These are phyloP conservation scores for Triticum dicoccoides DNA, from an alignment of 176 grass and related monocot genomes.

Conservation along the genomic window DNA sequence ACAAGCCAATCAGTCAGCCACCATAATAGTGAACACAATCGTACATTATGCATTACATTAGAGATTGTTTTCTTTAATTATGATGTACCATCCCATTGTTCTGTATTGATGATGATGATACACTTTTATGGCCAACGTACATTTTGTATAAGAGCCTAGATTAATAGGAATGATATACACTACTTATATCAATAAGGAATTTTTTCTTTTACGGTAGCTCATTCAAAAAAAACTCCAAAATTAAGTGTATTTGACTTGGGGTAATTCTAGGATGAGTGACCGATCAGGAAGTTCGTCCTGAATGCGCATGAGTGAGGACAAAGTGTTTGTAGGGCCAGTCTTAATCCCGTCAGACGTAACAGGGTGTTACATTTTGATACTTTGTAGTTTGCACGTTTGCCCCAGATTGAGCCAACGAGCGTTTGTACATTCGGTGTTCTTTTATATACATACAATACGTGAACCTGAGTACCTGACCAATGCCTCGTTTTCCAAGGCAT, in stretches of 20 bases:
- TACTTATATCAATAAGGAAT: too few species aligned
- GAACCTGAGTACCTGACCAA: not conserved
- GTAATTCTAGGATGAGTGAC: too few species aligned
- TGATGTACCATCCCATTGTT: not conserved
- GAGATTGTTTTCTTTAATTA: too few species aligned
- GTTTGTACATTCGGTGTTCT: constrained; percentile 10
- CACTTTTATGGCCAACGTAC: not conserved
- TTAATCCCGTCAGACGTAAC: too few species aligned
- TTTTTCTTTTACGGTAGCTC: too few species aligned
- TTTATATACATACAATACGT: not conserved
- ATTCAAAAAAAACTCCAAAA: too few species aligned
- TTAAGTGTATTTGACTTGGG: too few species aligned
- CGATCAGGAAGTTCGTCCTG: too few species aligned
- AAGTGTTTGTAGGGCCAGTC: too few species aligned
- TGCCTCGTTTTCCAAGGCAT: constrained; percentile 32
- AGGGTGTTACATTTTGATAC: not conserved
- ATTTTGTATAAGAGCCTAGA: not conserved
- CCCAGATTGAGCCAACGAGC: not conserved
- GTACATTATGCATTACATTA: not conserved
- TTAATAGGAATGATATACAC: too few species aligned
- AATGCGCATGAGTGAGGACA: too few species aligned
- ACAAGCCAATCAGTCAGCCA: not conserved
- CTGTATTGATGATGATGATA: not conserved
- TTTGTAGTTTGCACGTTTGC: not conserved
- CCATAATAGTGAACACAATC: not conserved